Conservation (phyloP, 176 grass and related monocot genomes). For the Oryza nivara region DNA sequence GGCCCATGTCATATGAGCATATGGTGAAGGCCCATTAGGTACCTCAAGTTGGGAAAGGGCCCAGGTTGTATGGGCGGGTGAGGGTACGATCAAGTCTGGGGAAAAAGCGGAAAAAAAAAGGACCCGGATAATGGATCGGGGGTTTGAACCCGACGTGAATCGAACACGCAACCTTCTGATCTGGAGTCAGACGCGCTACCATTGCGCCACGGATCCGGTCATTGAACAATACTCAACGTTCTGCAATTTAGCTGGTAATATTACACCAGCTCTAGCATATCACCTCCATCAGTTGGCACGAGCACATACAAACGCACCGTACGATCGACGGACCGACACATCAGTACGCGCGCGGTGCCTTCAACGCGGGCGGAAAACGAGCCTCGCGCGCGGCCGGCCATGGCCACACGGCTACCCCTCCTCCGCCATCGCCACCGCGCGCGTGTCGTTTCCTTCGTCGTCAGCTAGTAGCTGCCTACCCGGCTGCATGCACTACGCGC, state of each 20-base stretch:
- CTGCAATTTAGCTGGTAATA: no score
- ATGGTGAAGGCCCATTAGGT: background rate
- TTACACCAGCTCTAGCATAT: no score
- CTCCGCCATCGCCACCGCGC: background rate
- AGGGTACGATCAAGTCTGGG: no score
- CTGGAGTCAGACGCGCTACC: slow-evolving; percentile 99
- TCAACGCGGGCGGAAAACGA: no score
- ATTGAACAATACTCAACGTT: background rate
- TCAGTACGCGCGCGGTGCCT: no score
- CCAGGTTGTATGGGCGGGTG: no score
- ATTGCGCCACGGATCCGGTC: slow-evolving; percentile 87
- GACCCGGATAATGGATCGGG: slow-evolving; percentile 22
- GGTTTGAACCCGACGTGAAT: slow-evolving; percentile 97
- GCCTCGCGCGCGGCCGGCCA: no score
- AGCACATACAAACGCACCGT: background rate
- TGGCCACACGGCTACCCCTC: background rate
- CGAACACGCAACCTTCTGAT: slow-evolving; percentile 99
- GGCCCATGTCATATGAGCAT: no score
- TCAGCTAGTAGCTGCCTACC: no score
- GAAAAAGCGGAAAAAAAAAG: background rate
- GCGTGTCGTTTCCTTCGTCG: background rate
- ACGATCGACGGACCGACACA: background rate
- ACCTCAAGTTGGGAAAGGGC: background rate
- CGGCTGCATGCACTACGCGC: no score
- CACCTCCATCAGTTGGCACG: background rate